Percentiles rank a stretch among this genome's conserved stretches.
Conservation (phyloP, 2,329 filamentous ascomycete genomes). For the Trichophyton rubrum region DNA sequence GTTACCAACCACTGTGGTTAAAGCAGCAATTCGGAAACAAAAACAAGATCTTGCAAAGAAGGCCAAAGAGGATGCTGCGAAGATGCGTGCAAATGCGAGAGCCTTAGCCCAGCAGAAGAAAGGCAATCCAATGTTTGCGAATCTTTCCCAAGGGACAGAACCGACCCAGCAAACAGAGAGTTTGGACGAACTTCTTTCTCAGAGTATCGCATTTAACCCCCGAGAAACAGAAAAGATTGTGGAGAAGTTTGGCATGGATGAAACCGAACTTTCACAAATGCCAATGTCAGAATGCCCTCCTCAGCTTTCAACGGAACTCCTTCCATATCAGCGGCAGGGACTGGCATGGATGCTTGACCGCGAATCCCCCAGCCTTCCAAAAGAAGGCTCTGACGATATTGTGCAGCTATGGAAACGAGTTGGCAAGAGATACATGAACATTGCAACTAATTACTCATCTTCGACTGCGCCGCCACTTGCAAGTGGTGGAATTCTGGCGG, state of each 20-base stretch:
- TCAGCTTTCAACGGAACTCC: constrained; percentile 51
- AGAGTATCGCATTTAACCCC: constrained; percentile 56
- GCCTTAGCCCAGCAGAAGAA: constrained; percentile 11
- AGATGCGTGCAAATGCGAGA: constrained; percentile 18
- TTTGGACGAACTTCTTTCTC: constrained; percentile 52
- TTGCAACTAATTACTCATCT: constrained; percentile 59
- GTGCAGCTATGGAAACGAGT: constrained; percentile 66
- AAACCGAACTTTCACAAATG: constrained; percentile 58
- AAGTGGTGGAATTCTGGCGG: constrained; percentile 72
- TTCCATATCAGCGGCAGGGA: constrained; percentile 70
- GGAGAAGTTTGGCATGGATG: constrained; percentile 58
- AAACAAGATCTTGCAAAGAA: constrained; percentile 44
- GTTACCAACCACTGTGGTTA: constrained; percentile 44
- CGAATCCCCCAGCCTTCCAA: constrained; percentile 57
- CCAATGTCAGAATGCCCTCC: constrained; percentile 58
- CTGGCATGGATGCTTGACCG: constrained; percentile 70
- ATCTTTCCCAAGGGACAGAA: constrained; percentile 23
- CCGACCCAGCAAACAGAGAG: constrained; percentile 8
- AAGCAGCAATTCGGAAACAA: constrained; percentile 42
- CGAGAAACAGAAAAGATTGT: constrained; percentile 52
- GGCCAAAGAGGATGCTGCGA: constrained; percentile 30
- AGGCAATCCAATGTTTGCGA: constrained; percentile 24
- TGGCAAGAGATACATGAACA: constrained; percentile 46
- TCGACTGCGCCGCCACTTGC: constrained; percentile 48
- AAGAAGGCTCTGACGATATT: constrained; percentile 44